phyloP scores from a whole-genome alignment of 1,139 yeast genomes.

The Hanseniaspora uvarum region DNA sequence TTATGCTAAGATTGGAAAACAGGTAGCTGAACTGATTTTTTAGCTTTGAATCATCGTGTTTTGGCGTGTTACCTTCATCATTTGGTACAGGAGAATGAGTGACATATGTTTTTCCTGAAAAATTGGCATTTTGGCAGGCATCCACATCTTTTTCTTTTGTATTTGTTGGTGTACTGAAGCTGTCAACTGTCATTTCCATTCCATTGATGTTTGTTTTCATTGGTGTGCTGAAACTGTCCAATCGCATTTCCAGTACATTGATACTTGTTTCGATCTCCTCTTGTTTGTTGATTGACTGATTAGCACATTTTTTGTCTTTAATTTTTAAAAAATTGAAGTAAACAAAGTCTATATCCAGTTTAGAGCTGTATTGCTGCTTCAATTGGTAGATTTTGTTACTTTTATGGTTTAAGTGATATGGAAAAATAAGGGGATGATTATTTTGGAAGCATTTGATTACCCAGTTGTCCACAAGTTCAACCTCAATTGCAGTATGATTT shows the following conservation, averaged over 20 bases:
- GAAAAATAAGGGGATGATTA: constrained; percentile 10
- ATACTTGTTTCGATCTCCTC: background rate
- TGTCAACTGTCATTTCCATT: background rate
- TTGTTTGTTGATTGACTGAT: background rate
- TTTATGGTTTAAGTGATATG: background rate
- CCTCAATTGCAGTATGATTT: constrained; percentile 1
- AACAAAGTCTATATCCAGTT: constrained; percentile 3
- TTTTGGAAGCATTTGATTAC: constrained; percentile 5
- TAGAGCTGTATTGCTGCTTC: background rate
- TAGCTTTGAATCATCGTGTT: background rate
- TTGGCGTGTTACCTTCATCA: background rate
- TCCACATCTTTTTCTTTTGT: background rate
- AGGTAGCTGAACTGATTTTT: background rate
- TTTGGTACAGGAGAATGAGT: background rate
- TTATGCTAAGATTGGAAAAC: background rate
- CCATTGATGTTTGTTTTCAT: background rate
- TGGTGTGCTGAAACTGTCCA: background rate
- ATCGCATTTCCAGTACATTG: background rate
- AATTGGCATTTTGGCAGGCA: background rate
- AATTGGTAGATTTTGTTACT: constrained; percentile 5
- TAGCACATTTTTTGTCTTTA: background rate
- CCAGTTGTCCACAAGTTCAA: constrained; percentile 4
- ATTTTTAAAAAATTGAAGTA: background rate
- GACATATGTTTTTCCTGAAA: background rate
- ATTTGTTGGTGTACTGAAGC: background rate